phyloP scores from a whole-genome alignment of 208 protist genomes.

The Leishmania guyanensis region DNA sequence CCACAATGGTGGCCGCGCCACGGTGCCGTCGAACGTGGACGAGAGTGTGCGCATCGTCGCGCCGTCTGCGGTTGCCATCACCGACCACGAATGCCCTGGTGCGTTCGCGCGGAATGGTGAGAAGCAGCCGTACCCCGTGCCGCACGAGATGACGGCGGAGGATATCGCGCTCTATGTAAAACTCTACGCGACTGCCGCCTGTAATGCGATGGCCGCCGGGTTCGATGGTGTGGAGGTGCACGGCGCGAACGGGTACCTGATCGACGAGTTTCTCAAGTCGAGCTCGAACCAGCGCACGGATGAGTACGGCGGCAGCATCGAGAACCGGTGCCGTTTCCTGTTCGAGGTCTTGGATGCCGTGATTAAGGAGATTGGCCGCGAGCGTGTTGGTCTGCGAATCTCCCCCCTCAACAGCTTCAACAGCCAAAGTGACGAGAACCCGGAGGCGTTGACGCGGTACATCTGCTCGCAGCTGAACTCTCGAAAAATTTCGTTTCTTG shows the following conservation, averaged over 20 bases:
- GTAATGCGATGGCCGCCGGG: slow-evolving; percentile 70
- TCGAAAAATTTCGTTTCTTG: slow-evolving; percentile 49
- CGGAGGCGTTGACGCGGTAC: slow-evolving; percentile 47
- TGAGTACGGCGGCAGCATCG: slow-evolving; percentile 87
- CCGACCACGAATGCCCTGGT: slow-evolving; percentile 24
- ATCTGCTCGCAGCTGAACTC: slow-evolving; percentile 56
- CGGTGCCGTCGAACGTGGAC: slow-evolving; percentile 39
- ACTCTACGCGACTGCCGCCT: slow-evolving; percentile 67
- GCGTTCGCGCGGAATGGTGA: slow-evolving; percentile 24
- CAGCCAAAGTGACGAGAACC: slow-evolving; percentile 37
- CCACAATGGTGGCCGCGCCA: slow-evolving; percentile 58
- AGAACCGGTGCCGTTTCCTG: slow-evolving; percentile 74
- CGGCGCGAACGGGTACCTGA: slow-evolving; percentile 90
- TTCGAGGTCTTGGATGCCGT: slow-evolving; percentile 79
- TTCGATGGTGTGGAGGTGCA: slow-evolving; percentile 94
- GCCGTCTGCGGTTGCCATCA: slow-evolving; percentile 34
- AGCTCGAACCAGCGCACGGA: slow-evolving; percentile 80
- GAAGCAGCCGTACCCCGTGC: slow-evolving; percentile 32
- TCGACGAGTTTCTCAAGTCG: slow-evolving; percentile 84
- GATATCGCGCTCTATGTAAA: slow-evolving; percentile 68
- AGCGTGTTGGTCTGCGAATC: slow-evolving; percentile 61
- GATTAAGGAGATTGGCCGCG: slow-evolving; percentile 34
- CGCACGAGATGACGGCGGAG: slow-evolving; percentile 48
- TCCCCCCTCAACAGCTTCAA: slow-evolving; percentile 61
- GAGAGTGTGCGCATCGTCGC: slow-evolving; percentile 30